These are phyloP conservation scores for Ochromonas danica DNA, from an alignment of 108 stramenopile species.

Conservation along the genomic window DNA sequence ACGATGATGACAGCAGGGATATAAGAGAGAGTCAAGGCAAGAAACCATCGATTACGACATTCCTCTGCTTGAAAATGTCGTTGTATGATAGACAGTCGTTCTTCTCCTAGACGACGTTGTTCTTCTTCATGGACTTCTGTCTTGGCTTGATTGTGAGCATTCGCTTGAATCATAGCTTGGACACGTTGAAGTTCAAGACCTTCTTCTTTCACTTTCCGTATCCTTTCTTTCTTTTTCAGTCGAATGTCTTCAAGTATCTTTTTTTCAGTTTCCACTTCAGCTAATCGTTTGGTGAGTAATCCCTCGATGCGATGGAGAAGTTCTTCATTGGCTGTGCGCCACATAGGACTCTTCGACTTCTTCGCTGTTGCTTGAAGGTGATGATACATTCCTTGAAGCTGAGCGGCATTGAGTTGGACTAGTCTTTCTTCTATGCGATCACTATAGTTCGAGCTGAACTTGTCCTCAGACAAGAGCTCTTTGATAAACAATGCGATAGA, in stretches of 20 bases:
- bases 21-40: neutral
- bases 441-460: neutral
- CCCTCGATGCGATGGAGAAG: neutral
- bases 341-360: neutral
- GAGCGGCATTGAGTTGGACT: neutral
- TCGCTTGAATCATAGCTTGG: neutral
- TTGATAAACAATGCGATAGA: neutral
- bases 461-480: conserved; percentile 11
- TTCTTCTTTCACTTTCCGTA: neutral
- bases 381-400: neutral
- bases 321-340: conserved; percentile 2
- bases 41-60: neutral
- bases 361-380: neutral
- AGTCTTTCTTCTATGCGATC: neutral
- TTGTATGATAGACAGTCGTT: neutral
- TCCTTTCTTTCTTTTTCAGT: conserved; percentile 2
- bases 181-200: neutral
- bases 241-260: neutral
- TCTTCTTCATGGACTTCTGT: conserved; percentile 7
- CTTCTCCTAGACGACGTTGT: neutral
- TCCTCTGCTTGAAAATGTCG: neutral
- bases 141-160: neutral
- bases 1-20: neutral
- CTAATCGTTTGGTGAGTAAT: neutral
- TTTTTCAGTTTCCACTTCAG: neutral